Conservation (phyloP, 352 stramenopile species). For the Phytophthora ramorum region DNA sequence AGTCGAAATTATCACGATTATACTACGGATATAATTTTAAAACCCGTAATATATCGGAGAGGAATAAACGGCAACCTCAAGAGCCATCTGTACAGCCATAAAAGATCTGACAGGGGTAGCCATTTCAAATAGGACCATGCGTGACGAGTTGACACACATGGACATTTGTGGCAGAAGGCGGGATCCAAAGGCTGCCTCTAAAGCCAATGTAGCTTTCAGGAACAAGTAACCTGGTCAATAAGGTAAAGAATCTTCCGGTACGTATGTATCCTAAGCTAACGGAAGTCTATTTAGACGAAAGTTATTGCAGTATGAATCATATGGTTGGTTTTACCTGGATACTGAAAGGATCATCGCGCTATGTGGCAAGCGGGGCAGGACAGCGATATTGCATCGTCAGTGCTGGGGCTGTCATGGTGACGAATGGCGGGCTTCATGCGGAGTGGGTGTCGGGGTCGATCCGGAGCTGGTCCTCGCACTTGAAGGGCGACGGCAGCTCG, state of each 20-base stretch:
- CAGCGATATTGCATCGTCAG: slow-evolving; percentile 9
- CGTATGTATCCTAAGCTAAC: background rate
- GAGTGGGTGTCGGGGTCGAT: background rate
- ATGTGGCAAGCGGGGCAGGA: background rate
- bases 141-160: too few species aligned
- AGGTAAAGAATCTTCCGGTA: background rate
- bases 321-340: slow-evolving; percentile 5
- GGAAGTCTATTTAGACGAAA: slow-evolving; percentile 12
- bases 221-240: background rate
- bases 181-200: slow-evolving; percentile 22
- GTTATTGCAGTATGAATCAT: background rate
- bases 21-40: too few species aligned
- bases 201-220: slow-evolving; percentile 3
- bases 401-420: background rate
- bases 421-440: background rate
- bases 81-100: too few species aligned
- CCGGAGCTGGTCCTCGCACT: background rate
- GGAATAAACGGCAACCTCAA: too few species aligned
- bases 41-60: too few species aligned
- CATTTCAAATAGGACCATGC: too few species aligned
- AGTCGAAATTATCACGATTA: too few species aligned
- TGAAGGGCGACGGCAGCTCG: background rate
- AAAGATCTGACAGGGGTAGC: too few species aligned
- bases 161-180: background rate
- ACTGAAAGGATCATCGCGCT: background rate